These are phyloP conservation scores for Wickerhamomyces alni DNA, from an alignment of 805 yeast genomes.

Conservation along the genomic window DNA sequence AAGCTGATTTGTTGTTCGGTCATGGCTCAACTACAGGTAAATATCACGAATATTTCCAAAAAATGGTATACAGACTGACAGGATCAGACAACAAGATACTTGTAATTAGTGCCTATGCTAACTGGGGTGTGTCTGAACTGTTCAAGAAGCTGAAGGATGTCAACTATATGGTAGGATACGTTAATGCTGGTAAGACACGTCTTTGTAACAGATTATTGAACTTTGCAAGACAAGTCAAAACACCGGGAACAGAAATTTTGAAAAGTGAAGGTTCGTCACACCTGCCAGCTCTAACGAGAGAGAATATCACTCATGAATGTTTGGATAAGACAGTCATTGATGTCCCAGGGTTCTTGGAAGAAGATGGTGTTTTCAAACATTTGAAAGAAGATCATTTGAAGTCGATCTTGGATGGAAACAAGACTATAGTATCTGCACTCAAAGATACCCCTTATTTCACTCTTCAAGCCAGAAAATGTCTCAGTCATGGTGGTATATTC, in stretches of 20 bases:
- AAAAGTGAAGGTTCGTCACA: slow-evolving; percentile 31
- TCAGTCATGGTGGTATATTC: slow-evolving; percentile 57
- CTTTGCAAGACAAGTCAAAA: slow-evolving; percentile 4
- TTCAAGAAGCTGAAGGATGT: slow-evolving; percentile 29
- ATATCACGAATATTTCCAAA: slow-evolving; percentile 28
- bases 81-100: slow-evolving; percentile 29
- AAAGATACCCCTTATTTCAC: slow-evolving; percentile 27
- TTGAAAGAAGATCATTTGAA: slow-evolving; percentile 25
- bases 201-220: slow-evolving; percentile 44
- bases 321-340: slow-evolving; percentile 27
- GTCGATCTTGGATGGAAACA: slow-evolving; percentile 26
- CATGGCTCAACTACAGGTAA: slow-evolving; percentile 23
- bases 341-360: slow-evolving; percentile 33
- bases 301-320: slow-evolving; percentile 34
- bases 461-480: slow-evolving; percentile 37
- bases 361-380: slow-evolving; percentile 21
- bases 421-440: slow-evolving; percentile 24
- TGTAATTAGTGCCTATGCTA: slow-evolving; percentile 42
- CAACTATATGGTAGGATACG: slow-evolving; percentile 55
- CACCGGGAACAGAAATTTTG: slow-evolving; percentile 5
- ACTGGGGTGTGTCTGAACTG: slow-evolving; percentile 46
- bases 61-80: slow-evolving; percentile 27
- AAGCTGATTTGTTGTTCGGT: slow-evolving; percentile 38
- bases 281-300: slow-evolving; percentile 71
- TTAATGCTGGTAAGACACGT: slow-evolving; percentile 68